Base-by-base conservation (phyloP, 2,329 filamentous ascomycete species). In the Kalaharituber pfeilii region DNA sequence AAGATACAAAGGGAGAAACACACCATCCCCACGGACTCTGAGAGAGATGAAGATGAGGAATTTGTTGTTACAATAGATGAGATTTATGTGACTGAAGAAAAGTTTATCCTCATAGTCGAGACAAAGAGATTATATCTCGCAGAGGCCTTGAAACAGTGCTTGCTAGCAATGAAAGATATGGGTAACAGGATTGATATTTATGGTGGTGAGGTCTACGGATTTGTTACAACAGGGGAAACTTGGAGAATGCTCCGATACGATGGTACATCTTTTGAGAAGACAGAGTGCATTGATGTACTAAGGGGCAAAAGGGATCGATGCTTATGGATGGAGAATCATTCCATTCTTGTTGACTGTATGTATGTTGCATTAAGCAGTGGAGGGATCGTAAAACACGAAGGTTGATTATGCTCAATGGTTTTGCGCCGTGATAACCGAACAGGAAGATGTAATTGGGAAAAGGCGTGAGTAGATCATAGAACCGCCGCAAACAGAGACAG, bases 91-190 rank as follows among this genome's bases (percentile, higher is more conserved):
- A 45, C 1, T 26, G 50, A 52, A 28, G 28, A 50, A 47, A 54
- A 28, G 1, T 58, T 51, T 42, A 15, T 57, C 5, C n/a, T 57
- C n/a, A 26, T 57, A 11, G 13, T 57, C 22, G 57, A 58, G 26
- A 52, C 50, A 50, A 53, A 58, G 52, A 53, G 22, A 30, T 36
- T 50, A 24, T 57, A 54, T 18, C n/a, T 57, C 0, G 54, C 36
- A 45, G 13, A 53, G 49, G 56, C 28, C 13, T 49, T 30, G 42
- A 58, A 56, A 30, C 54, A 52, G 39, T 55, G 52, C 50, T 53
- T 57, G n/a, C 50, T 57, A 22, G n/a, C 55, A 11, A 15, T 57
- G 52, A 57, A 55, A 9, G 55, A 58, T n/a, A 51, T 50, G 50
- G n/a, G n/a, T n/a, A n/a, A n/a, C n/a, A 49, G 52, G 49, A 50